Evolutionary conservation across 139 green algal genomes (phyloP).

Genomic region (Chlamydomonas schloesseri): DNA sequence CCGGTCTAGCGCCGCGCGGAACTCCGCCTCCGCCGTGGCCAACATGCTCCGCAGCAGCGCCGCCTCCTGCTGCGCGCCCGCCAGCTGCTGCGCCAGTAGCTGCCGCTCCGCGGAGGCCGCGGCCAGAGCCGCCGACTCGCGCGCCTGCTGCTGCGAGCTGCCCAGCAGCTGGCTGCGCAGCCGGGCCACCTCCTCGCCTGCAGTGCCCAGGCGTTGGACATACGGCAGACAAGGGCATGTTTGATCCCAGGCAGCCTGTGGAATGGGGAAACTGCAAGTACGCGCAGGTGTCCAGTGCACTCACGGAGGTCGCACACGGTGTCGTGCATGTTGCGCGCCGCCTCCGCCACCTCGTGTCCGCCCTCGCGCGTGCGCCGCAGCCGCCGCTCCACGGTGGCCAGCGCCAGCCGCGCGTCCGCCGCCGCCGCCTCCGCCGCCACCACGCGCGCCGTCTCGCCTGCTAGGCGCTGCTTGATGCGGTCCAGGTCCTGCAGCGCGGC

Average conservation of each 20-base stretch:
- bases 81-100: conserved; percentile 39
- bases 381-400: conserved; percentile 43
- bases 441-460: conserved; percentile 21
- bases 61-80: conserved; percentile 10
- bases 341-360: conserved; percentile 39
- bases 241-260: too few species aligned
- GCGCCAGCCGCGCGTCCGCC: conserved; percentile 17
- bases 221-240: too few species aligned
- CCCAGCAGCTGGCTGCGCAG: conserved; percentile 20
- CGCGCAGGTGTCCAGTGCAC: too few species aligned
- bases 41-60: conserved; percentile 38
- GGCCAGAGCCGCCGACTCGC: background rate
- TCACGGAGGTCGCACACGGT: conserved; percentile 40
- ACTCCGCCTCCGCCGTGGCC: conserved; percentile 29
- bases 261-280: too few species aligned
- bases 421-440: conserved; percentile 9
- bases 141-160: conserved; percentile 13
- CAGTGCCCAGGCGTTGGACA: background rate
- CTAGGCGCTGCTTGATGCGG: conserved; percentile 11
- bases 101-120: background rate
- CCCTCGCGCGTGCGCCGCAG: conserved; percentile 38
- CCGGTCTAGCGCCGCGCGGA: conserved; percentile 29
- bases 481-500: conserved; percentile 22
- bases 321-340: conserved; percentile 38
- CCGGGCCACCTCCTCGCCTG: conserved; percentile 42